Evolutionary conservation across 306 rosid genomes (phyloP), one percentile per base, ranked within the genome.

Genomic region (Cucumis hystrix): DNA sequence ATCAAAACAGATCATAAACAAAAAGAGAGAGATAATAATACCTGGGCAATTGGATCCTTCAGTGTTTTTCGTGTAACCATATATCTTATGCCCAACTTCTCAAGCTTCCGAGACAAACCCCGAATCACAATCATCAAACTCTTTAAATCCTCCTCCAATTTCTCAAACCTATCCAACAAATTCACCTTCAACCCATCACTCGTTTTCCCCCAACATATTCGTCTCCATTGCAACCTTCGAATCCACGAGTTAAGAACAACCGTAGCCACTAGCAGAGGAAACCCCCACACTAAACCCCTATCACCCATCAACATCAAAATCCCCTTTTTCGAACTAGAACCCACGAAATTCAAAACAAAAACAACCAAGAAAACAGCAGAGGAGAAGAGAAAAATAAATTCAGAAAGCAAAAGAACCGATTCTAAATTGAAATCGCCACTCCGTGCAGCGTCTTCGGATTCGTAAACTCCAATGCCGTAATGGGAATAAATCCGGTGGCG

Each of bases 61-160:
- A 95, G 74, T 37, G 88, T 17, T 85, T 85, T 89, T 55, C 96
- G 80, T 3, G 96, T 90, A 47, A 92, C 83, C 65, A 90, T 88
- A 85, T 92, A 95, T 80, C 96, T 77, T 68, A 90, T 79, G 45
- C 96, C 93, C 89, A 95, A 83, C 82, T 95, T 95, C 91, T 95
- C 97, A 63, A 92, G 87, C 87, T 95, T 91, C 80, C 98, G 86
- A 4, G 96, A 89, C 84, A 95, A 80, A 77, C 81, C 96, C 87
- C 88, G 83, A 78, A 86, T 65, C 43, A 89, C 76, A 1, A 87
- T 85, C 1, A 79, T 77, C 13, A 91, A 83, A 75, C 83, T 92
- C 84, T 78, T 85, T 80, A 90, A 82, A 81, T 95, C 97, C 82
- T 83, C 96, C 76, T 95, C 97, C 85, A 95, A 80, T 79, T 88